Percentiles rank a stretch among this genome's conserved stretches.
phyloP scores from a whole-genome alignment of 179 eudicot species.

The Silene noctiflora region DNA sequence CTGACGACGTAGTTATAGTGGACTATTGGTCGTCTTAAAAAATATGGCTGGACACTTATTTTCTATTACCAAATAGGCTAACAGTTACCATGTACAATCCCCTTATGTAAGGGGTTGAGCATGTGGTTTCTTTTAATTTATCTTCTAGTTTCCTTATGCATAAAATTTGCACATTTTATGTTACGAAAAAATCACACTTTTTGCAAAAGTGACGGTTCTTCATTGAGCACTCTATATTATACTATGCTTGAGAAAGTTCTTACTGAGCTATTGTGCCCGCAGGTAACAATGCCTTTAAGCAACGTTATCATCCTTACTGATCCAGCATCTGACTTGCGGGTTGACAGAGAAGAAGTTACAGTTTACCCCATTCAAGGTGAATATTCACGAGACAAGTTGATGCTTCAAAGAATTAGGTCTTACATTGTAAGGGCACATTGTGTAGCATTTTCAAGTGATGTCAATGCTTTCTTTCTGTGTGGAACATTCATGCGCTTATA shows the following conservation, averaged over 20 bases:
- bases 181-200: neutral
- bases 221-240: neutral
- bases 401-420: slow-evolving; percentile 99
- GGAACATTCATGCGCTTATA: neutral
- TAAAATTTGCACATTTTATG: neutral
- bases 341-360: slow-evolving; percentile 55
- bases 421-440: slow-evolving; percentile 82
- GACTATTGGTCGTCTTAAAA: neutral
- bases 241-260: slow-evolving; percentile 8
- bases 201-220: neutral
- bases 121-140: too few relatives aligned
- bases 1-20: neutral
- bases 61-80: neutral
- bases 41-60: neutral
- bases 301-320: slow-evolving; percentile 68
- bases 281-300: slow-evolving; percentile 80
- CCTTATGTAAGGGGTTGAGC: too few relatives aligned
- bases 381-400: slow-evolving; percentile 93
- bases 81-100: neutral
- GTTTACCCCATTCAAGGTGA: slow-evolving; percentile 81
- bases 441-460: slow-evolving; percentile 22
- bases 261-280: slow-evolving; percentile 25
- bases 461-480: slow-evolving; percentile 3
- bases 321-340: slow-evolving; percentile 65
- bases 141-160: too few relatives aligned